Conservation (phyloP, 2,329 filamentous ascomycete species). For the Fusarium solani-melongenae region DNA sequence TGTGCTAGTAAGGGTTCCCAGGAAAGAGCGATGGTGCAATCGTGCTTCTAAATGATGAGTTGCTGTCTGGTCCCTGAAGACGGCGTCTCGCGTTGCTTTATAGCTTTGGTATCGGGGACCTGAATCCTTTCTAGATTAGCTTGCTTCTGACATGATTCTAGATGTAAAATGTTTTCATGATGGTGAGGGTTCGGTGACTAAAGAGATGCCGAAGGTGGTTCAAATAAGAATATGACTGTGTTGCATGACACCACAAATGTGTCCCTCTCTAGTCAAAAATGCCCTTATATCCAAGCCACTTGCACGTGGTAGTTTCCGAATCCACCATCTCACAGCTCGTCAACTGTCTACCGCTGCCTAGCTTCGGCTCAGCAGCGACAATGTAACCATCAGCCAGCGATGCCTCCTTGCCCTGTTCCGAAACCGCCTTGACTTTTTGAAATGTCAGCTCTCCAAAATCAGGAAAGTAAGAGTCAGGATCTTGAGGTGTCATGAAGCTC, state of each 20-base stretch:
- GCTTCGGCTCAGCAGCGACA: neutral
- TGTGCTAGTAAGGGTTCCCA: neutral
- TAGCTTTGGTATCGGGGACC: neutral
- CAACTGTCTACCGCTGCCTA: neutral
- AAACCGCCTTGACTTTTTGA: conserved; percentile 10
- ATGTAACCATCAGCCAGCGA: conserved; percentile 1
- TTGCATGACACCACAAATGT: neutral
- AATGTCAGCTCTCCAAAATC: conserved; percentile 7
- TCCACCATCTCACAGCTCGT: neutral
- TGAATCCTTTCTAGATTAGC: neutral
- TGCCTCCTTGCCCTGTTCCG: neutral
- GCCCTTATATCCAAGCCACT: conserved; percentile 13
- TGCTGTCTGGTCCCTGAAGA: neutral
- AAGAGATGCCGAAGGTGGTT: neutral
- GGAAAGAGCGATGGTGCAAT: neutral
- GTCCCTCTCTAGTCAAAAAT: neutral
- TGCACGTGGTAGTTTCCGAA: conserved; percentile 6
- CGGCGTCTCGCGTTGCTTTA: neutral
- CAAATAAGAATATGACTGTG: neutral
- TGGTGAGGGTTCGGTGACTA: neutral
- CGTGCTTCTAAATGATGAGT: neutral
- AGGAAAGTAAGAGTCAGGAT: neutral
- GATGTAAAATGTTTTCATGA: neutral
- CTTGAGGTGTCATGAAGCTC: conserved; percentile 7
- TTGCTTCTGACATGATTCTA: neutral